Percentiles rank a stretch among this genome's conserved stretches.
Evolutionary conservation across 257 asterid genomes (phyloP).

Genomic region (Nicotiana attenuata): DNA sequence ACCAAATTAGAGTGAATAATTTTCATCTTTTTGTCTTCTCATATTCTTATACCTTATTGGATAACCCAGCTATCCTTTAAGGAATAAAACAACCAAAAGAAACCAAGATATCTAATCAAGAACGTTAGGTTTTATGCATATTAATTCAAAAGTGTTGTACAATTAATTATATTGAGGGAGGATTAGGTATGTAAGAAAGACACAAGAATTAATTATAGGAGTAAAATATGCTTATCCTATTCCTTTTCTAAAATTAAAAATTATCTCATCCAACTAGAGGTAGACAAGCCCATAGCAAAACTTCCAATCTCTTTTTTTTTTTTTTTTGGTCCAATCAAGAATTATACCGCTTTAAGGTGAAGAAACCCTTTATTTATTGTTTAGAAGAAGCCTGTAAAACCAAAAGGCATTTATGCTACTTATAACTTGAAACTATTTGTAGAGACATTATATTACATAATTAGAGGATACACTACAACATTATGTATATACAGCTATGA

Average conservation of each 20-base stretch:
- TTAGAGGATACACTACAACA: too few relatives aligned
- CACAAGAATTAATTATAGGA: background rate
- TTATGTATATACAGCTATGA: too few relatives aligned
- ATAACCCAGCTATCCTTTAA: background rate
- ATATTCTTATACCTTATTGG: background rate
- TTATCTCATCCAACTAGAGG: background rate
- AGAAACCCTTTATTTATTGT: background rate
- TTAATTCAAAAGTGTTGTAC: background rate
- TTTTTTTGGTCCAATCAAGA: too few relatives aligned
- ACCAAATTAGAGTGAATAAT: background rate
- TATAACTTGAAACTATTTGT: too few relatives aligned
- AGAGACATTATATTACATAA: too few relatives aligned
- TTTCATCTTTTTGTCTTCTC: background rate
- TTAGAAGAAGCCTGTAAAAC: too few relatives aligned
- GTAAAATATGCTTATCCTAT: background rate
- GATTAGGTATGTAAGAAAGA: background rate
- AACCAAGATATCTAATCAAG: background rate
- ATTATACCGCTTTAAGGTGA: background rate
- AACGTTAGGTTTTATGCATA: constrained; percentile 4
- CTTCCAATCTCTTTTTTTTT: background rate
- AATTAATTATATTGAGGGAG: background rate
- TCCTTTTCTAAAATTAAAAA: background rate
- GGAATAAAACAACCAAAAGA: background rate
- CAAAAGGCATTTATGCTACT: too few relatives aligned
- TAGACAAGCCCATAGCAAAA: background rate